Evolutionary conservation across 225 moss, liverwort and hornwort genomes (phyloP).

Genomic region (Straminergon stramineum): DNA sequence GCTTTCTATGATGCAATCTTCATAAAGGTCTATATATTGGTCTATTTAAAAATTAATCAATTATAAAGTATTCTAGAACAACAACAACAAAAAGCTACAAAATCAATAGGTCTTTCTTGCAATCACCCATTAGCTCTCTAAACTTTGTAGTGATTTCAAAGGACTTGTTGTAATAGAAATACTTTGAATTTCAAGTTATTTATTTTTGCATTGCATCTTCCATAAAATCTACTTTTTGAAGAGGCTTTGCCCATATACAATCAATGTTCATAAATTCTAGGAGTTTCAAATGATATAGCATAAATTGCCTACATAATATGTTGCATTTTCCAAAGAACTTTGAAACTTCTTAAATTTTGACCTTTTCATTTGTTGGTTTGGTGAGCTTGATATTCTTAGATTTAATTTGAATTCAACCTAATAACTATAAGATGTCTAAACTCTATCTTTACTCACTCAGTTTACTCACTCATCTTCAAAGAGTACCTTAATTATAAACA

Average conservation of each 20-base stretch:
- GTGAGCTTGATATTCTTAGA: neutral
- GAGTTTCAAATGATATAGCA: neutral
- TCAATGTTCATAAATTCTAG: too few species aligned
- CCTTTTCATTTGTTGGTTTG: rapidly evolving
- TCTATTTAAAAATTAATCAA: neutral
- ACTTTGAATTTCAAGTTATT: neutral
- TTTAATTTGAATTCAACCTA: neutral
- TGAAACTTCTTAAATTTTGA: neutral
- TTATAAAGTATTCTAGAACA: neutral
- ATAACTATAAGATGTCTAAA: neutral
- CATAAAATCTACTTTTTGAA: neutral
- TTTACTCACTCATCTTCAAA: neutral
- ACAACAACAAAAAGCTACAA: neutral
- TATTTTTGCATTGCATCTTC: neutral
- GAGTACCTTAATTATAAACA: neutral
- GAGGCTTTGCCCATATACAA: too few species aligned
- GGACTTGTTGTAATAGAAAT: neutral
- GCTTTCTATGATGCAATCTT: neutral
- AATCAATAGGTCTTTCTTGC: neutral
- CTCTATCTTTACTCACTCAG: neutral
- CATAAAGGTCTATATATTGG: neutral
- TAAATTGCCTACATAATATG: too few species aligned
- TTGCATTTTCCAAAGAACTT: neutral
- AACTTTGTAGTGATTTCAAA: neutral
- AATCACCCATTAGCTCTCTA: neutral